These are phyloP conservation scores for Cyberlindnera americana DNA, from an alignment of 805 yeast species.

Conservation along the genomic window DNA sequence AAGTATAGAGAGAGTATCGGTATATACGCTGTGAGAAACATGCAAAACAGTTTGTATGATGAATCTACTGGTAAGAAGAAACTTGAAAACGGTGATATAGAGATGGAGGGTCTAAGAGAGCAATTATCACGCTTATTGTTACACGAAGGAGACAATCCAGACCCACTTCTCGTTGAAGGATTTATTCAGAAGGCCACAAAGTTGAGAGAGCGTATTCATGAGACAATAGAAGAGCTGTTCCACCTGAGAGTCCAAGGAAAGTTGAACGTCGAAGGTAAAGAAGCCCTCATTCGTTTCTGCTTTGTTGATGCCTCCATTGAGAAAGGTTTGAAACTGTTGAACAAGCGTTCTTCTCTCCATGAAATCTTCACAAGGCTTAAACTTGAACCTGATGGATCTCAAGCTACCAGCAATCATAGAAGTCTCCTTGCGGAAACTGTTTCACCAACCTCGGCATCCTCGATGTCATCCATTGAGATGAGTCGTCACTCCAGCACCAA, in stretches of 20 bases:
- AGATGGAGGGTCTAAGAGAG: slow-evolving; percentile 58
- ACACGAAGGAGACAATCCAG: slow-evolving; percentile 24
- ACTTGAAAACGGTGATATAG: slow-evolving; percentile 30
- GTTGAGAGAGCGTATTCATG: slow-evolving; percentile 39
- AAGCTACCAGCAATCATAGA: neutral
- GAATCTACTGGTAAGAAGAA: slow-evolving; percentile 2
- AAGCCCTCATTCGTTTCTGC: slow-evolving; percentile 66
- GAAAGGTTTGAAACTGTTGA: slow-evolving; percentile 40
- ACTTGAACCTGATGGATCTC: neutral
- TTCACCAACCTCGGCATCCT: neutral
- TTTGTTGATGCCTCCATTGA: slow-evolving; percentile 69
- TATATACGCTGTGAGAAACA: slow-evolving; percentile 74
- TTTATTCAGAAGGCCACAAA: slow-evolving; percentile 36
- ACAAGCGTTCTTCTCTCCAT: slow-evolving; percentile 25
- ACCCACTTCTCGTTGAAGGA: slow-evolving; percentile 27
- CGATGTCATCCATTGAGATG: slow-evolving; percentile 8
- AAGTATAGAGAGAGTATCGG: slow-evolving; percentile 65
- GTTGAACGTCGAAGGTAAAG: slow-evolving; percentile 71
- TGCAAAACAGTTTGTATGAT: slow-evolving; percentile 47
- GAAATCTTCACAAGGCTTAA: slow-evolving; percentile 7
- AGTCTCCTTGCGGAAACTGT: neutral
- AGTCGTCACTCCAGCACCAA: slow-evolving; percentile 19
- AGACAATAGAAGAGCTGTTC: slow-evolving; percentile 54
- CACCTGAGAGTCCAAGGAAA: slow-evolving; percentile 51
- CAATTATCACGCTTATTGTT: slow-evolving; percentile 39